phyloP scores from a whole-genome alignment of 306 rosid genomes.

The Castanospermum australe region DNA sequence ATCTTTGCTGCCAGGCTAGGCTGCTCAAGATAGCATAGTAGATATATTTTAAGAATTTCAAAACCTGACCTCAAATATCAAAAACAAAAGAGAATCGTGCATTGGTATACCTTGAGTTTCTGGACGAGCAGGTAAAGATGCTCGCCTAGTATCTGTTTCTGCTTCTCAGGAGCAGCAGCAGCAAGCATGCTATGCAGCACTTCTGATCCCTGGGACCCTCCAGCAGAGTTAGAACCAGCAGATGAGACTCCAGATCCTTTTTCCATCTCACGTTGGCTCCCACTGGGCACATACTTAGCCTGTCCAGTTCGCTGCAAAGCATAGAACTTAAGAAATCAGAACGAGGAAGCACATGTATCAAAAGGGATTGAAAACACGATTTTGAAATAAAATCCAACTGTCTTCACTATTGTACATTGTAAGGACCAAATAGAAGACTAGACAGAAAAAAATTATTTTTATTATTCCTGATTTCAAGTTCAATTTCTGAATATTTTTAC shows the following conservation, averaged over 20 bases:
- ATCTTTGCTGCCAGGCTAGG: slow-evolving; percentile 74
- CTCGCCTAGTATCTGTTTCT: slow-evolving; percentile 81
- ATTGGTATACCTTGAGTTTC: slow-evolving; percentile 55
- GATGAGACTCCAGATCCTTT: slow-evolving; percentile 59
- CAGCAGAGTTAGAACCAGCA: slow-evolving; percentile 45
- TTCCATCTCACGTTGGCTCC: slow-evolving; percentile 49
- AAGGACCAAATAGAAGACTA: neutral
- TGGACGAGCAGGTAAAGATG: slow-evolving; percentile 64
- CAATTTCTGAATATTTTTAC: slow-evolving; percentile 2
- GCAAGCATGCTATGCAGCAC: slow-evolving; percentile 76
- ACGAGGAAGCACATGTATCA: neutral
- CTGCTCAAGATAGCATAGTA: slow-evolving; percentile 44
- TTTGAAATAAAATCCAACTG: neutral
- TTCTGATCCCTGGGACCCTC: slow-evolving; percentile 58
- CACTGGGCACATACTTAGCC: slow-evolving; percentile 51
- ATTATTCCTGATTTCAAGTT: neutral
- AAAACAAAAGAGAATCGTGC: neutral
- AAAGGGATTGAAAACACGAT: neutral
- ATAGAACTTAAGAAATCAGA: slow-evolving; percentile 21
- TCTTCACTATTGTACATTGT: neutral
- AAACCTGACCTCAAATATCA: neutral
- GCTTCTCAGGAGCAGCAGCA: slow-evolving; percentile 72
- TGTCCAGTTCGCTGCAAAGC: slow-evolving; percentile 52
- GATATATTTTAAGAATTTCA: neutral
- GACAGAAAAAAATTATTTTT: neutral